Evolutionary conservation across 116 monocot genomes (phyloP).

Genomic region (Trichopus zeylanicus): DNA sequence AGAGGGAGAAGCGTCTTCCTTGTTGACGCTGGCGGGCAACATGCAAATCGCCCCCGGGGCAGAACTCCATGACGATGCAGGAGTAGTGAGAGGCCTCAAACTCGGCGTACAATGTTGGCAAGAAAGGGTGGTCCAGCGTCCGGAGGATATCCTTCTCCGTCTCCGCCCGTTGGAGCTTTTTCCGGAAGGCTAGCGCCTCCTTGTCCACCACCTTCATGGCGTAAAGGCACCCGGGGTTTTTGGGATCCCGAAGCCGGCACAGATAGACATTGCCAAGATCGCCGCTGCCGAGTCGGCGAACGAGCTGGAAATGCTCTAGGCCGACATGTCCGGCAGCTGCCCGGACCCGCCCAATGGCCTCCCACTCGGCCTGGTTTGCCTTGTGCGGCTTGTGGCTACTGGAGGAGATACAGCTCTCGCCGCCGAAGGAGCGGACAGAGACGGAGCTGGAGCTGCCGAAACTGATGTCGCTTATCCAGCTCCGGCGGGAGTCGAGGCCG

Average conservation of each 20-base stretch:
- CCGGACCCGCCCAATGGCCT: constrained; percentile 22
- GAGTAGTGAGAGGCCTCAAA: constrained; percentile 49
- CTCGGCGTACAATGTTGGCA: constrained; percentile 48
- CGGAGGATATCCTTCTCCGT: constrained; percentile 52
- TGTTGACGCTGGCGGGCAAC: constrained; percentile 35
- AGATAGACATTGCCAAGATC: constrained; percentile 43
- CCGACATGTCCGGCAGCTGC: constrained; percentile 15
- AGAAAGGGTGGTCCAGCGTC: constrained; percentile 45
- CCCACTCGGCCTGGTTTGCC: constrained; percentile 50
- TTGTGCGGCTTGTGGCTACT: constrained; percentile 39
- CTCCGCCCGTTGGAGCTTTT: constrained; percentile 48
- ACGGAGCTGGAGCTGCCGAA: constrained; percentile 42
- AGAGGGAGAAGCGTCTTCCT: constrained; percentile 20
- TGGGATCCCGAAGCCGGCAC: constrained; percentile 34
- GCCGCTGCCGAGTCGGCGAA: constrained; percentile 45
- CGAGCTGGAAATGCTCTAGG: constrained; percentile 44
- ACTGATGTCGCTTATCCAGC: constrained; percentile 41
- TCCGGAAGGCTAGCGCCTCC: constrained; percentile 34
- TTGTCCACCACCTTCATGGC: constrained; percentile 58
- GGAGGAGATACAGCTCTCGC: constrained; percentile 6
- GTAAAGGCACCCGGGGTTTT: constrained; percentile 16
- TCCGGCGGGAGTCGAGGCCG: constrained; percentile 29
- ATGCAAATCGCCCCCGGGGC: constrained; percentile 53
- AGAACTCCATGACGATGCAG: constrained; percentile 55
- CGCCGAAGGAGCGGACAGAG: constrained; percentile 23